Evolutionary conservation across 116 monocot genomes (phyloP).

Genomic region (Iris pallida): DNA sequence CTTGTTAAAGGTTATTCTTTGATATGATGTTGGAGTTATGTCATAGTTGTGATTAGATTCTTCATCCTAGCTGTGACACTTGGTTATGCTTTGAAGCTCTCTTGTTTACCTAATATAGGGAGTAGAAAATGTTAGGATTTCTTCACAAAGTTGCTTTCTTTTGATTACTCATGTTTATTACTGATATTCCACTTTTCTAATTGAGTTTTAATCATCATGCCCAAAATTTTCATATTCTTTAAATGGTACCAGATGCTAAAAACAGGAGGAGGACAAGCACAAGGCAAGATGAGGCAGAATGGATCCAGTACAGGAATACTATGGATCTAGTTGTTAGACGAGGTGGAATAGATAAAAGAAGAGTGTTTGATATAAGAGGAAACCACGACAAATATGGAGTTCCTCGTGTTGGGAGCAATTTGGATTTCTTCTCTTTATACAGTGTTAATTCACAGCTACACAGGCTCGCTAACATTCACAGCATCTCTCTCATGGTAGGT

Average conservation of each 20-base stretch:
- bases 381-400: slow-evolving; percentile 97
- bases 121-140: background rate
- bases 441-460: slow-evolving; percentile 66
- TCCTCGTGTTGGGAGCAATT: slow-evolving; percentile 48
- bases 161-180: background rate
- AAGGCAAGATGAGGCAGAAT: slow-evolving; percentile 75
- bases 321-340: slow-evolving; percentile 42
- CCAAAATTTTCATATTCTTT: slow-evolving; percentile 1
- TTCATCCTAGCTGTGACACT: no score
- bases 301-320: slow-evolving; percentile 64
- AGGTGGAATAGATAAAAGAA: slow-evolving; percentile 49
- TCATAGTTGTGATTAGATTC: no score
- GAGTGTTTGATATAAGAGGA: slow-evolving; percentile 83
- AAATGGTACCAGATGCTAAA: slow-evolving; percentile 61
- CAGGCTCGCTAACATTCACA: slow-evolving; percentile 51
- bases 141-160: background rate
- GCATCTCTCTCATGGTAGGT: slow-evolving; percentile 75
- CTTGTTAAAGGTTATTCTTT: no score
- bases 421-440: slow-evolving; percentile 78
- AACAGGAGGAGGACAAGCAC: slow-evolving; percentile 55
- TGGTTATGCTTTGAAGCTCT: no score
- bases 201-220: background rate
- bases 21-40: no score
- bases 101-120: no score
- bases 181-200: background rate